Evolutionary conservation across 768 basidiomycete species (phyloP), one percentile per base, ranked within the genome.

Genomic region (Collybia sp.): DNA sequence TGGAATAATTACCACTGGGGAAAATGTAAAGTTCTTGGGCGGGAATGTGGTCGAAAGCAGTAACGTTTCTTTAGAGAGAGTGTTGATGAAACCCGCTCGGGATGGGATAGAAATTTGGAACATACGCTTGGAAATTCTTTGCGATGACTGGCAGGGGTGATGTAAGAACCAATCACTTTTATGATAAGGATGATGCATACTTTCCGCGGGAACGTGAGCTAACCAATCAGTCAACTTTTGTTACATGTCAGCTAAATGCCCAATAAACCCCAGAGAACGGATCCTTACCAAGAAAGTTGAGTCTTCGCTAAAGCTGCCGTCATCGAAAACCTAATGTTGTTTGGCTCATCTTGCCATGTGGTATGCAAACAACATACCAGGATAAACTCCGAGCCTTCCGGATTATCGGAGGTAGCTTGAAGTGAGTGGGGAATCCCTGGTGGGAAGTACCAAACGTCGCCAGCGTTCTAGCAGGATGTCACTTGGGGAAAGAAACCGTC

Each of bases 371-470:
- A 25, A 4, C 30, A 8, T 16, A 53, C 76, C 54, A 80, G 58
- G 31, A 80, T 52, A 54, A 80, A 80, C 51, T 80, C 79, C 3
- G 72, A 63, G 2, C 79, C 79, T 8, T 66, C 66, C 6, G 68
- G 63, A 42, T 68, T 59, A 45, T 73, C 71, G 32, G 56, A 56
- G 1, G 73, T 77, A 6, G 71, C 79, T 58, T 80, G 78, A 10
- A 81, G 62, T 12, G 73, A 75, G 55, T 81, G 79, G 1, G 79
- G 79, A 42, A 72, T 67, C 4, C 77, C 77, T 6, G 79, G 67
- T 12, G 77, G 78, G 64, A 79, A 78, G 60, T 70, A 80, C 77
- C 79, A 79, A 12, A 79, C 50, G 52, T 79, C 77, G 12, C 76
- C 77, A 31, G 69, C 58, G 25, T 61, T 59, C 75, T 76, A 25